phyloP scores from a whole-genome alignment of 352 stramenopile genomes.

The Lagenidium sp. region DNA sequence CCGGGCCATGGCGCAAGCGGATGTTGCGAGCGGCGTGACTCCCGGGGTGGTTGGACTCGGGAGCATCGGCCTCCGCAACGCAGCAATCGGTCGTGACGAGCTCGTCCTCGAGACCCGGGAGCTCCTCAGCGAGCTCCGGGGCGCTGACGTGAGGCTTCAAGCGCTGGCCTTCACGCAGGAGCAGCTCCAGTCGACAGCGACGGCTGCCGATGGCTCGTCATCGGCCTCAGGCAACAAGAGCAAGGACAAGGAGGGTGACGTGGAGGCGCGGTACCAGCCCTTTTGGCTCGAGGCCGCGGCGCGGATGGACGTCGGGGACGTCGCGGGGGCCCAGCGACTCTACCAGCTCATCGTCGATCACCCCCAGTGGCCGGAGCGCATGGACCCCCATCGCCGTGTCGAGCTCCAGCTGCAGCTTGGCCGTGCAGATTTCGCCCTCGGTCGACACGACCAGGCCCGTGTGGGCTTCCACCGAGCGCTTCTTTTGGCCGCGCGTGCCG shows the following conservation, averaged over 20 bases:
- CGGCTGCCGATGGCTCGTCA: not conserved
- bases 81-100: constrained; percentile 34
- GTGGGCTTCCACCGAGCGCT: constrained; percentile 33
- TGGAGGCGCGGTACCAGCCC: no score
- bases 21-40: constrained; percentile 2
- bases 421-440: constrained; percentile 19
- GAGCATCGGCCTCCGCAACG: constrained; percentile 34
- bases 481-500: constrained; percentile 22
- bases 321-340: constrained; percentile 23
- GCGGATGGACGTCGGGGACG: constrained; percentile 47
- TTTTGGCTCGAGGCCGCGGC: constrained; percentile 47
- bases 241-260: no score
- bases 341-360: constrained; percentile 36
- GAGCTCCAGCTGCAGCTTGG: constrained; percentile 32
- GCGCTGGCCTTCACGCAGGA: constrained; percentile 30
- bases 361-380: constrained; percentile 24
- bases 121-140: constrained; percentile 29
- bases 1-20: constrained; percentile 1
- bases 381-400: constrained; percentile 17
- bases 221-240: not conserved
- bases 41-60: constrained; percentile 24
- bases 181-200: constrained; percentile 10
- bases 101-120: constrained; percentile 34
- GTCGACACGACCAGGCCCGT: constrained; percentile 43
- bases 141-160: constrained; percentile 26